Base-by-base conservation (phyloP, 352 stramenopile genomes). In the Blastocystis sp. region DNA sequence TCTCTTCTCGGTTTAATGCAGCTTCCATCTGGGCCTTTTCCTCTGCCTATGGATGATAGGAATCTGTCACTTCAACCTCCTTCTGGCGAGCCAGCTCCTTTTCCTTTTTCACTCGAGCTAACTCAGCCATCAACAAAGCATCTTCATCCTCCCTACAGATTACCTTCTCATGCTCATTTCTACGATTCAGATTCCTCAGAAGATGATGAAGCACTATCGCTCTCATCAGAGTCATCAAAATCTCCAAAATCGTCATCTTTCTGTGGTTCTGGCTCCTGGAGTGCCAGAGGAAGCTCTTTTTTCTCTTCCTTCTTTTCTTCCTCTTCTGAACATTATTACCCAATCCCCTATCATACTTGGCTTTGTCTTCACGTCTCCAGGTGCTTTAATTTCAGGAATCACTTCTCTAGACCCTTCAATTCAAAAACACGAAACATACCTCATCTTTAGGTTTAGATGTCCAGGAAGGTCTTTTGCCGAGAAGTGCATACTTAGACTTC, bases 81-180 rank as follows among this genome's bases (percentile, higher is more conserved):
- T 92, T 94, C 39, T 93, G 87, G 27, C 95, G 92, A 67, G 94
- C 93, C 43, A 96, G 93, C 88, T 98, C 94, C 16, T 96, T 93
- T 89, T 99, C 96, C 54, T 93, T 91, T 83, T 96, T 94, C 88
- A 99, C 98, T 90, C 98, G 98, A 75, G 97, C 96, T 29, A 99
- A 89, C 90, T 99, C 96, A 1, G 93, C 92, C 91, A 97, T 95
- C 51, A 99, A 90, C 49, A 95, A 95, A 5, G 93, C 95, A 89
- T 98, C 95, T 89, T 99, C 96, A 87, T 98, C 96, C 63, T 98
- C 95, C 56, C 94, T 92, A 75, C 96, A 93, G 54, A 93, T 92
- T 29, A 32, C 27, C 12, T 46, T 92, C 89, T 90, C 93, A 89
- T 95, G 92, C 63, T 90, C 93, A 78, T 94, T 91, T 9, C 92